These are phyloP conservation scores for Pleurotus tuber-regium DNA, from an alignment of 768 basidiomycete genomes.

Conservation along the genomic window DNA sequence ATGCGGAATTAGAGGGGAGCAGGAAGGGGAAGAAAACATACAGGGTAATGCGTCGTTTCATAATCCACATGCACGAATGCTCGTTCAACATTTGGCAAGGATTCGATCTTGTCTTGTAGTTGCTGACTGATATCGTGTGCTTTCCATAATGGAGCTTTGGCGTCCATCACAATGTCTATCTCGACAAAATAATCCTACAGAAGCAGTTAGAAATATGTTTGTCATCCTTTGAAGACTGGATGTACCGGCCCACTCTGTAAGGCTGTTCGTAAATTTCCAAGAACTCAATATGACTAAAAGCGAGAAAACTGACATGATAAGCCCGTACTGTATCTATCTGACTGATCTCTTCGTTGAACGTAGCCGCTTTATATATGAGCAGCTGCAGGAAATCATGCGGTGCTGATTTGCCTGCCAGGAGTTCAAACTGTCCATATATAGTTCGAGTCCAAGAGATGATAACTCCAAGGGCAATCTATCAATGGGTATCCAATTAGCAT, in stretches of 20 bases:
- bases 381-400: slow-evolving; percentile 89
- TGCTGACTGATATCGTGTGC: slow-evolving; percentile 85
- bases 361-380: slow-evolving; percentile 89
- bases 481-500: slow-evolving; percentile 11
- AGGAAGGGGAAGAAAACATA: slow-evolving; percentile 20
- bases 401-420: slow-evolving; percentile 90
- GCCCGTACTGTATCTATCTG: slow-evolving; percentile 91
- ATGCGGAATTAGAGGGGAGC: not conserved
- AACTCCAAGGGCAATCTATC: slow-evolving; percentile 75
- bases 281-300: slow-evolving; percentile 9
- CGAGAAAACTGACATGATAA: slow-evolving; percentile 67
- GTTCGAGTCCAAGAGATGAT: slow-evolving; percentile 77
- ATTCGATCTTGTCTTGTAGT: slow-evolving; percentile 86
- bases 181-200: slow-evolving; percentile 87
- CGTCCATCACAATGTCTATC: slow-evolving; percentile 91
- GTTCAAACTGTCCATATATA: slow-evolving; percentile 76
- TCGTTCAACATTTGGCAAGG: slow-evolving; percentile 84
- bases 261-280: slow-evolving; percentile 3
- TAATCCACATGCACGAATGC: slow-evolving; percentile 97
- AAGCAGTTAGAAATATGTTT: not conserved
- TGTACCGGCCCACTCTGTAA: slow-evolving; percentile 68
- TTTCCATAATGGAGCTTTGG: slow-evolving; percentile 84
- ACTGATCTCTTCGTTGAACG: slow-evolving; percentile 83
- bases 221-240: not conserved
- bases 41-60: slow-evolving; percentile 77